Evolutionary conservation across 352 stramenopile genomes (phyloP).

Genomic region (Pythium dissotocum): DNA sequence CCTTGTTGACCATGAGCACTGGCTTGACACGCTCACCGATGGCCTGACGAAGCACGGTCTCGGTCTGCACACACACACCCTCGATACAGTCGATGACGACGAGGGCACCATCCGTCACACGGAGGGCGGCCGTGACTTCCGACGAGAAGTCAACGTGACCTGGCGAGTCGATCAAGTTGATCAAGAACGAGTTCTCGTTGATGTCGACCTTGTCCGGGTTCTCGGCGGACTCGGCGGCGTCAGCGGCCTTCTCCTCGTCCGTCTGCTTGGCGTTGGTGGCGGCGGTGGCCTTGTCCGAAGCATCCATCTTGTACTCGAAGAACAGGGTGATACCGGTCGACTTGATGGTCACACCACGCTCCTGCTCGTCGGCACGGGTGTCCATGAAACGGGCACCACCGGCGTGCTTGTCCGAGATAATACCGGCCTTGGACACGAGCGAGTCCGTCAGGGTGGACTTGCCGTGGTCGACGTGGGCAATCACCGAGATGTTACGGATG

Average conservation of each 20-base stretch:
- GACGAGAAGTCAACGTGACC: slow-evolving; percentile 99
- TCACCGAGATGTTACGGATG: slow-evolving; percentile 99
- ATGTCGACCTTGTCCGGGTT: slow-evolving; percentile 83
- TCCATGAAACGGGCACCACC: slow-evolving; percentile 99
- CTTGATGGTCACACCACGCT: slow-evolving; percentile 99
- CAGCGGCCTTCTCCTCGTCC: slow-evolving; percentile 41
- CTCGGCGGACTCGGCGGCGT: slow-evolving; percentile 26
- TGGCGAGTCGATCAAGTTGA: slow-evolving; percentile 99
- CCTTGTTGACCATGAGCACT: slow-evolving; percentile 99
- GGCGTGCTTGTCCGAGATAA: slow-evolving; percentile 98
- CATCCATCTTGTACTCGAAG: slow-evolving; percentile 99
- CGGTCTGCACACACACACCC: slow-evolving; percentile 99
- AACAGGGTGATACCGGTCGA: slow-evolving; percentile 99
- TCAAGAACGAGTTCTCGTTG: slow-evolving; percentile 98
- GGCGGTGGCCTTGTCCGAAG: slow-evolving; percentile 81
- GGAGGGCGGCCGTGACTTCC: slow-evolving; percentile 98
- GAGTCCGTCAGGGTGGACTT: slow-evolving; percentile 99
- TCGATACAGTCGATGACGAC: slow-evolving; percentile 99
- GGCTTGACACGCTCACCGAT: slow-evolving; percentile 98
- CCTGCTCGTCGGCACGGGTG: slow-evolving; percentile 99
- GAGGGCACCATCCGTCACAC: slow-evolving; percentile 99
- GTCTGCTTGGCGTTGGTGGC: slow-evolving; percentile 61
- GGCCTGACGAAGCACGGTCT: slow-evolving; percentile 98
- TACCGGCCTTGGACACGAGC: slow-evolving; percentile 98
- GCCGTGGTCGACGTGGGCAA: slow-evolving; percentile 99